A percentile compares a stretch with the other conserved stretches of the same genome.
Conservation (phyloP, 2,329 filamentous ascomycete genomes). For the Colletotrichum theobromicola region DNA sequence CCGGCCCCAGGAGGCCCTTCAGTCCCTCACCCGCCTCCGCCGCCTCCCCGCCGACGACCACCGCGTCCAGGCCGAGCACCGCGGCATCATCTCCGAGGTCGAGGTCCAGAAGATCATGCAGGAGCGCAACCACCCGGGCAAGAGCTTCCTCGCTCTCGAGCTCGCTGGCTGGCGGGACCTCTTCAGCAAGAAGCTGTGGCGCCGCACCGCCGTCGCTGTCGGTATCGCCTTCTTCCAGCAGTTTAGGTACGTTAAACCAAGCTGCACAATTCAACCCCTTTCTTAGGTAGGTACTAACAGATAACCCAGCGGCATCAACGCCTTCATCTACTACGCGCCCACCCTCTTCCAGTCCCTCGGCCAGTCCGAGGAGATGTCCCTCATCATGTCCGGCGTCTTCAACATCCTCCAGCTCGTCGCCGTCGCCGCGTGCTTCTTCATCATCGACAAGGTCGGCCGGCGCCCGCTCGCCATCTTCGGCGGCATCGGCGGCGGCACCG, state of each 20-base stretch:
- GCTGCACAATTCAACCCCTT: fast-evolving
- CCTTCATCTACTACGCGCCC: slow-evolving; percentile 31
- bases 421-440: slow-evolving; percentile 29
- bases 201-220: slow-evolving; percentile 43
- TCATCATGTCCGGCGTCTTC: slow-evolving; percentile 38
- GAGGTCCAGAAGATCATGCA: slow-evolving; percentile 46
- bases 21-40: slow-evolving; percentile 41
- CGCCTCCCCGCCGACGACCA: slow-evolving; percentile 45
- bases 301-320: slow-evolving; percentile 23
- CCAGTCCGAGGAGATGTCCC: slow-evolving; percentile 28
- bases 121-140: slow-evolving; percentile 41
- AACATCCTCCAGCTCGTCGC: slow-evolving; percentile 39
- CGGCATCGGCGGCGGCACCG: slow-evolving; percentile 27
- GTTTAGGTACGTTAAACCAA: neutral
- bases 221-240: slow-evolving; percentile 32
- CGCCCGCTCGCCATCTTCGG: slow-evolving; percentile 32
- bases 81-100: slow-evolving; percentile 54
- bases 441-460: slow-evolving; percentile 50
- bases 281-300: neutral
- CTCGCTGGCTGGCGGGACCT: slow-evolving; percentile 50
- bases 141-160: slow-evolving; percentile 44
- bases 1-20: slow-evolving; percentile 42
- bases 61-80: slow-evolving; percentile 51
- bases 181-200: slow-evolving; percentile 48
- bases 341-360: slow-evolving; percentile 32